These are phyloP conservation scores for Gastrolobium bilobum DNA, from an alignment of 306 rosid genomes.

Conservation along the genomic window DNA sequence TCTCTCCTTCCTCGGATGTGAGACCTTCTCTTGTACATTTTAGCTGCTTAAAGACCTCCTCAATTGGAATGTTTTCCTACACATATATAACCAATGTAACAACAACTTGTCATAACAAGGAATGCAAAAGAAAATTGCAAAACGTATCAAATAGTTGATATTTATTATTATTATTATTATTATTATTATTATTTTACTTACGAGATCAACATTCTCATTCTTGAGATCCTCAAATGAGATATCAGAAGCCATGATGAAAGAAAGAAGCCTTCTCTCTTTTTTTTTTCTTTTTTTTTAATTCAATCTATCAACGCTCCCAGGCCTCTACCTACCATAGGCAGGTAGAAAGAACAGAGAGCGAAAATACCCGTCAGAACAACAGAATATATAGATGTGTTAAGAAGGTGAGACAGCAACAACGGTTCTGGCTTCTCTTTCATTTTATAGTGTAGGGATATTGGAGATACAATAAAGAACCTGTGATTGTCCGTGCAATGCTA, in stretches of 20 bases:
- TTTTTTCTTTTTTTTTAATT: background rate
- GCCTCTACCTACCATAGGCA: conserved; percentile 42
- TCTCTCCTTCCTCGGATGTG: conserved; percentile 65
- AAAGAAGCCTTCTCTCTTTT: background rate
- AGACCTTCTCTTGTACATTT: conserved; percentile 76
- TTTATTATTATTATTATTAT: background rate
- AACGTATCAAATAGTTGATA: background rate
- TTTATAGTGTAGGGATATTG: conserved; percentile 27
- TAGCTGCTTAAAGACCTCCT: conserved; percentile 71
- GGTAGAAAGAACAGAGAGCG: conserved; percentile 46
- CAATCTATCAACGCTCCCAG: conserved; percentile 25
- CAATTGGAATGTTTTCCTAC: conserved; percentile 77
- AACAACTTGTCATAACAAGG: background rate
- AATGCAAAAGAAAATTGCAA: background rate
- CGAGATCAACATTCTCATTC: conserved; percentile 72
- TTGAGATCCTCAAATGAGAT: conserved; percentile 70
- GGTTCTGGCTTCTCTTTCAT: background rate
- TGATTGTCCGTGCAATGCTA: conserved; percentile 44
- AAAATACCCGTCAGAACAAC: background rate
- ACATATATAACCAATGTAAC: conserved; percentile 15
- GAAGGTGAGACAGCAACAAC: conserved; percentile 25
- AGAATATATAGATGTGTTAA: background rate
- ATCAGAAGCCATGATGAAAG: conserved; percentile 60
- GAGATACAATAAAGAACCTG: conserved; percentile 31
- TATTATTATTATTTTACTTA: conserved; percentile 42